Evolutionary conservation across 352 stramenopile species (phyloP), one percentile per base, ranked within the genome.

Genomic region (Aphanomyces astaci): DNA sequence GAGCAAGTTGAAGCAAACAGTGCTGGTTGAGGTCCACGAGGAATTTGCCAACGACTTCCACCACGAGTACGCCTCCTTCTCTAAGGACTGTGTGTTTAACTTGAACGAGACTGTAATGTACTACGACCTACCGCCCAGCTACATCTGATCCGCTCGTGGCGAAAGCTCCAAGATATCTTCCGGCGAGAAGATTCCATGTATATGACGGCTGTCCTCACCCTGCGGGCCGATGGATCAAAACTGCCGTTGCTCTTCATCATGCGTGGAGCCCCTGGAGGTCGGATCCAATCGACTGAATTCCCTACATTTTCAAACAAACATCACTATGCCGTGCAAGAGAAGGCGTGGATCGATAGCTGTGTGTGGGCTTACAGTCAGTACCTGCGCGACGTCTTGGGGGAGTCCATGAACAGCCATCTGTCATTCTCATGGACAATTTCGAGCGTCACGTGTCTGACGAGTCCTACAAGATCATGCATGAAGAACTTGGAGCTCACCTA

Each of bases 301-400:
- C 45, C 15, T n/a, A 28, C 30, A 72, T 69, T 27, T 51, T 49
- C n/a, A n/a, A n/a, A n/a, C 7, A 54, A 71, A 22, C 40, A 66
- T 2, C 63, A 65, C 10, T 9, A 33, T 22, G 56, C 72, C 28
- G 72, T 76, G 1, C 64, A 71, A 40, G 13, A 3, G 2, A 76
- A 76, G 43, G 72, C 63, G 25, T 76, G 64, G 64, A 76, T 74
- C 68, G 72, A 77, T 43, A 15, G n/a, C 0, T 19, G n/a, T 9
- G 45, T 72, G 33, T 76, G 68, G 72, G 40, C 39, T 4, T 56
- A n/a, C n/a, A n/a, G n/a, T n/a, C n/a, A 73, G 0, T 65, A 63
- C 43, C 53, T 71, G n/a, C 43, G 52, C 2, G 22, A 33, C 10
- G 19, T 71, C 15, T 45, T n/a, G 9, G 66, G 31, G 3, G 40